phyloP scores from a whole-genome alignment of 495 filamentous ascomycete species.

The Pyronema omphalodes region DNA sequence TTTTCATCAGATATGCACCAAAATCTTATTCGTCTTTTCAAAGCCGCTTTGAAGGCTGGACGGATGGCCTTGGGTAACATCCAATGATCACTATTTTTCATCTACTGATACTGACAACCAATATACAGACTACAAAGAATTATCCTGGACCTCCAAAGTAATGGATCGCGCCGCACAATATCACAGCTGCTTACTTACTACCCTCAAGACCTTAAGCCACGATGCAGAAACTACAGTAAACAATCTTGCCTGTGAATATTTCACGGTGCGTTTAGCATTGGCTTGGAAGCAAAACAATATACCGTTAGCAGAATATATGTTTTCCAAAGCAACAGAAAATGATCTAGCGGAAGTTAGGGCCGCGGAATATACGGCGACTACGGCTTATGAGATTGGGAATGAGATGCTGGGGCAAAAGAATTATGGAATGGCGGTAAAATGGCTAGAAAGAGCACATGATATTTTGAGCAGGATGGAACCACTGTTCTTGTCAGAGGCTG shows the following conservation, averaged over 20 bases:
- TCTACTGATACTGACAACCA: background rate
- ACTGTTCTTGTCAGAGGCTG: conserved; percentile 38
- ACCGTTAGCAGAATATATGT: conserved; percentile 64
- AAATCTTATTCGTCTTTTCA: conserved; percentile 40
- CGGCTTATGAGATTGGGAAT: conserved; percentile 54
- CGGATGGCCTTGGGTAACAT: conserved; percentile 42
- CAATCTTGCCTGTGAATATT: conserved; percentile 44
- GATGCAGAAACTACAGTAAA: conserved; percentile 21
- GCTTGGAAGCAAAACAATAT: conserved; percentile 51
- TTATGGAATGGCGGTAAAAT: conserved; percentile 40
- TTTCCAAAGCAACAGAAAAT: conserved; percentile 34
- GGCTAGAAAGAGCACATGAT: conserved; percentile 55
- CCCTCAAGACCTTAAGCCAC: conserved; percentile 11
- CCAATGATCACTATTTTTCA: conserved; percentile 10
- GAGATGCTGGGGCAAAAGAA: conserved; percentile 35
- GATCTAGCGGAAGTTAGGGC: conserved; percentile 29
- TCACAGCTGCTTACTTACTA: conserved; percentile 36
- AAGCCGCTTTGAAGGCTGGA: conserved; percentile 46
- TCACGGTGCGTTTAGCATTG: conserved; percentile 46
- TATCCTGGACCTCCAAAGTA: conserved; percentile 38
- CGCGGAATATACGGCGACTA: conserved; percentile 49
- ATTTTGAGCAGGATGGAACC: conserved; percentile 38
- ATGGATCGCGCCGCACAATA: conserved; percentile 47
- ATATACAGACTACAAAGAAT: conserved; percentile 25
- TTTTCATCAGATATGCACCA: conserved; percentile 21